A percentile compares a stretch with the other conserved stretches of the same genome.
Conservation (phyloP, 2,329 filamentous ascomycete genomes). For the Arthrocladium fulminans region DNA sequence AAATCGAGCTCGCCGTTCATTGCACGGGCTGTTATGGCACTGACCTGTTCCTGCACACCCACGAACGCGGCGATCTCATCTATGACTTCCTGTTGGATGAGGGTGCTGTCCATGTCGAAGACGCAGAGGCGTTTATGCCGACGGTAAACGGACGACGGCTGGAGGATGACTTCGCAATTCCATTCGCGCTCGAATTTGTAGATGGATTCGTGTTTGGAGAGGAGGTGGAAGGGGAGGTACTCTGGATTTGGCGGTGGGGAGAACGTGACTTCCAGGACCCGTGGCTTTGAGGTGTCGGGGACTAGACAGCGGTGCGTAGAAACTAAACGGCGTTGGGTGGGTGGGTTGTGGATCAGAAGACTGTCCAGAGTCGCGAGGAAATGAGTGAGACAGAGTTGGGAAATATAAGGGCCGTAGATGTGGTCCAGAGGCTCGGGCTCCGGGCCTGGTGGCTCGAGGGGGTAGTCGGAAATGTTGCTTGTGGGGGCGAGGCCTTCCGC, state of each 20-base stretch:
- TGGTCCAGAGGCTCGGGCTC: constrained; percentile 48
- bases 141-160: constrained; percentile 63
- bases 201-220: constrained; percentile 71
- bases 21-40: constrained; percentile 78
- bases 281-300: constrained; percentile 29
- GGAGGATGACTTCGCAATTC: constrained; percentile 77
- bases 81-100: constrained; percentile 96
- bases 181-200: constrained; percentile 80
- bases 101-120: constrained; percentile 97
- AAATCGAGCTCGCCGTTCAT: constrained; percentile 98
- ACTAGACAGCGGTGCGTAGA: constrained; percentile 43
- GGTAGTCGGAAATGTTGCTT: constrained; percentile 43
- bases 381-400: constrained; percentile 47
- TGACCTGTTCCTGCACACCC: constrained; percentile 72
- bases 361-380: constrained; percentile 45
- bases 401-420: constrained; percentile 47
- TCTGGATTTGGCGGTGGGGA: constrained; percentile 41
- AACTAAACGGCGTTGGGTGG: constrained; percentile 38
- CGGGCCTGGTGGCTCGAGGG: constrained; percentile 46
- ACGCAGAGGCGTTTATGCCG: constrained; percentile 78
- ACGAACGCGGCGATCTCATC: constrained; percentile 84
- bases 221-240: constrained; percentile 51
- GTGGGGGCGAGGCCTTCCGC: constrained; percentile 42
- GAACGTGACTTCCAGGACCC: constrained; percentile 46
- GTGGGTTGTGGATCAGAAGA: constrained; percentile 28